These are phyloP conservation scores for Cyclotella kingstonii DNA, from an alignment of 108 stramenopile genomes.

Conservation along the genomic window DNA sequence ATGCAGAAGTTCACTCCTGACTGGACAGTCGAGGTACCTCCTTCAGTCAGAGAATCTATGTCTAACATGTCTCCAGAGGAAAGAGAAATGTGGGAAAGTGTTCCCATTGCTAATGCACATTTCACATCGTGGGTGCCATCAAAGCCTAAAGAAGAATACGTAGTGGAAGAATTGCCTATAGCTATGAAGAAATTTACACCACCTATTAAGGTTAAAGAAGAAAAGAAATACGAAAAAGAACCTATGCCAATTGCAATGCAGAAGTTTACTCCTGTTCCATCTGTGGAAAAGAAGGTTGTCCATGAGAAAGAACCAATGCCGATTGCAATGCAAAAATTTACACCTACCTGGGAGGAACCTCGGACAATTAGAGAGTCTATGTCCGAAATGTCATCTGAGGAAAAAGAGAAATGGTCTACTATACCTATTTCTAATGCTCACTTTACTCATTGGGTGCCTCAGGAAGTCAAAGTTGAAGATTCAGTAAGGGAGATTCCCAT, in stretches of 20 bases:
- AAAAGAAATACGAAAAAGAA: not conserved
- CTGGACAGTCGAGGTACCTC: conserved; percentile 10
- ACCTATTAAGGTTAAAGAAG: not conserved
- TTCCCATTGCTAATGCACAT: conserved; percentile 2
- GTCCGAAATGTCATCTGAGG: conserved; percentile 3
- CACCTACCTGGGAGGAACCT: conserved; percentile 1
- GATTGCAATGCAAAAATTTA: not conserved
- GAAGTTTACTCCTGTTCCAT: conserved; percentile 1
- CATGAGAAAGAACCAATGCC: not conserved
- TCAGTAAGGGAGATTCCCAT: not conserved
- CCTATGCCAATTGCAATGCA: conserved; percentile 3
- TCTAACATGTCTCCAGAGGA: conserved; percentile 7
- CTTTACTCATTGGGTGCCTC: conserved; percentile 1
- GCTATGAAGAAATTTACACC: conserved; percentile 3
- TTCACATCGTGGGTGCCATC: conserved; percentile 4
- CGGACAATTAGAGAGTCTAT: conserved; percentile 3
- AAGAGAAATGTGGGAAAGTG: not conserved
- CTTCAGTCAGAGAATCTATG: conserved; percentile 3
- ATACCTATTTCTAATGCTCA: conserved; percentile 1
- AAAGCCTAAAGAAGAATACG: not conserved
- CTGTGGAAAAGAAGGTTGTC: not conserved
- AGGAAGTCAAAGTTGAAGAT: not conserved
- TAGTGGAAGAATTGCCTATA: not conserved
- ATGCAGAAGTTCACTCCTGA: conserved; percentile 3
- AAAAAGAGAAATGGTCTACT: conserved; percentile 2